Evolutionary conservation across 441 rosid genomes (phyloP).

Genomic region (Manihot esculenta): DNA sequence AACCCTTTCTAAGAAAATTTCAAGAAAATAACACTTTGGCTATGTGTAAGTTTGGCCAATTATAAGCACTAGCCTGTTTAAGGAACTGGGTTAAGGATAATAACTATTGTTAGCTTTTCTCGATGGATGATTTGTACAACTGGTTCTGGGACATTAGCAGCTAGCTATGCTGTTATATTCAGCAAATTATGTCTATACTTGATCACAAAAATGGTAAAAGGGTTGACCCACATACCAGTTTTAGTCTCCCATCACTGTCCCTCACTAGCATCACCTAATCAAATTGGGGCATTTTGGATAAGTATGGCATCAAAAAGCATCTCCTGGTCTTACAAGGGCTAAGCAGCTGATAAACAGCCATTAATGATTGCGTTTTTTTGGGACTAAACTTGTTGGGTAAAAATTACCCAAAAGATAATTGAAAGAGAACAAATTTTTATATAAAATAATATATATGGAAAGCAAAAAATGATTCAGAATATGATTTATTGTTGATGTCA

Average conservation of each 20-base stretch:
- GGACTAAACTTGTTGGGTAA: slow-evolving; percentile 7
- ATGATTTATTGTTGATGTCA: too few species aligned
- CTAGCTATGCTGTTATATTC: background rate
- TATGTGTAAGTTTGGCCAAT: background rate
- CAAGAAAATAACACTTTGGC: background rate
- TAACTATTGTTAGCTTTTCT: too few species aligned
- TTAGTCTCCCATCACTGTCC: slow-evolving; percentile 24
- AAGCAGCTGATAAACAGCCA: background rate
- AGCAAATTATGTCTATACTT: background rate
- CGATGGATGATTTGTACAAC: too few species aligned
- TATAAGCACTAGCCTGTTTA: background rate
- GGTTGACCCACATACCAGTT: slow-evolving; percentile 14
- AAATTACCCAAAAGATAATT: background rate
- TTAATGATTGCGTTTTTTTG: slow-evolving; percentile 9
- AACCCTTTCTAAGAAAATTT: too few species aligned
- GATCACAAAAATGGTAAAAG: slow-evolving; percentile 13
- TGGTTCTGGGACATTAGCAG: slow-evolving; percentile 4
- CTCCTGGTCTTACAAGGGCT: background rate
- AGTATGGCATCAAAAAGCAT: background rate
- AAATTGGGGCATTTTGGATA: too few species aligned
- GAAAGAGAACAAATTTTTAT: background rate
- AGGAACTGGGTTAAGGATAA: background rate
- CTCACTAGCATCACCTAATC: slow-evolving; percentile 10
- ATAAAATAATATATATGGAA: background rate
- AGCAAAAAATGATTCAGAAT: background rate